phyloP scores from a whole-genome alignment of 2,329 filamentous ascomycete genomes.

The Alternaria alternata region DNA sequence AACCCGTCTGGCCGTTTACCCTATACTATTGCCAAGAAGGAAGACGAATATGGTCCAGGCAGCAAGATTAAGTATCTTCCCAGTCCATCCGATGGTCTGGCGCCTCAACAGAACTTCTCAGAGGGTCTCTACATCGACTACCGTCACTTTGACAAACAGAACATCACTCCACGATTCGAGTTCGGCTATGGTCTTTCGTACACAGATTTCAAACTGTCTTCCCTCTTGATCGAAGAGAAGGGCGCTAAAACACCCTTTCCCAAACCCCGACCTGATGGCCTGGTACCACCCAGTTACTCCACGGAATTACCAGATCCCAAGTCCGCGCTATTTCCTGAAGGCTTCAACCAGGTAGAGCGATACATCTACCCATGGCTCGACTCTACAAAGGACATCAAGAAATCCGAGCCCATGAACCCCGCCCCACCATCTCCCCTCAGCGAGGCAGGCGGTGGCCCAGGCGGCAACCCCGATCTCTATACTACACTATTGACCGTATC shows the following conservation, averaged over 20 bases:
- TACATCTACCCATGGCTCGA: constrained; percentile 78
- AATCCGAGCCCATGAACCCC: constrained; percentile 59
- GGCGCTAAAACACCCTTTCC: constrained; percentile 56
- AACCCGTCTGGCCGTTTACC: constrained; percentile 85
- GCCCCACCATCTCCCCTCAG: constrained; percentile 64
- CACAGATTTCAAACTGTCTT: constrained; percentile 72
- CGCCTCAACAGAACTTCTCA: constrained; percentile 82
- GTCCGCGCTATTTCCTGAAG: constrained; percentile 68
- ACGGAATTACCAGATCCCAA: constrained; percentile 62
- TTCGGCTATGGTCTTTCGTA: constrained; percentile 90
- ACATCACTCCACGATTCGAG: constrained; percentile 78
- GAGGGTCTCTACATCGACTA: constrained; percentile 92
- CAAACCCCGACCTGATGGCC: constrained; percentile 44
- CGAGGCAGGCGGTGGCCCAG: constrained; percentile 73
- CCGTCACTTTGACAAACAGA: constrained; percentile 81
- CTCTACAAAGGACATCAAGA: constrained; percentile 58
- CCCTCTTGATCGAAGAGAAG: constrained; percentile 55
- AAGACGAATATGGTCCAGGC: constrained; percentile 78
- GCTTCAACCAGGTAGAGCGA: constrained; percentile 69
- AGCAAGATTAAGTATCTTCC: constrained; percentile 74
- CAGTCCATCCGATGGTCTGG: constrained; percentile 62
- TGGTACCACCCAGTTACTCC: constrained; percentile 58
- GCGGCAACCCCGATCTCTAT: constrained; percentile 73
- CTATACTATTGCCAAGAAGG: constrained; percentile 80
- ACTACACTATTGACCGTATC: constrained; percentile 61